Percentiles rank a stretch among this genome's conserved stretches.
These are phyloP conservation scores for Gracilaria caudata DNA, from an alignment of 23 red algal species.

Conservation along the genomic window DNA sequence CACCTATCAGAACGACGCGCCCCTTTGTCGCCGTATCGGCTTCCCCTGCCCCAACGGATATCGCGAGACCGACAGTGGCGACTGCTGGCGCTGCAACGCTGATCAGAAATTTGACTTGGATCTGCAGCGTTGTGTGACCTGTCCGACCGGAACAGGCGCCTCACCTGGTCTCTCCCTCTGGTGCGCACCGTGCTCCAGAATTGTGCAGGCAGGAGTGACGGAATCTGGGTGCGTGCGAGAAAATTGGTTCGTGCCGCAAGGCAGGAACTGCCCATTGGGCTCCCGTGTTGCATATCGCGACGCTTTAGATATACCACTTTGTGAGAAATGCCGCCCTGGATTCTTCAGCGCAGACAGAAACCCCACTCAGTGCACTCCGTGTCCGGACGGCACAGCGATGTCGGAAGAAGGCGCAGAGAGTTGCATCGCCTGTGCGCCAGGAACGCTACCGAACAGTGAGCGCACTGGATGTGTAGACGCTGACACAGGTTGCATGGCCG, in stretches of 20 bases:
- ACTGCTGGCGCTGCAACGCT: slow-evolving; percentile 1
- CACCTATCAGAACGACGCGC: slow-evolving; percentile 2
- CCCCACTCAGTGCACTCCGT: slow-evolving; percentile 1
- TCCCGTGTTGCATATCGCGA: not conserved
- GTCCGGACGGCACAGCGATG: not conserved
- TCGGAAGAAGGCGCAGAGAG: not conserved
- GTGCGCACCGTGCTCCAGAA: slow-evolving; percentile 6
- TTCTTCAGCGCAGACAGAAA: slow-evolving; percentile 3
- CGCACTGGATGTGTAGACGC: not conserved
- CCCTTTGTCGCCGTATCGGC: not conserved
- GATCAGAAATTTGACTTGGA: slow-evolving; percentile 6
- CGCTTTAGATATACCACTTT: not conserved
- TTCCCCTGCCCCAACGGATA: not conserved
- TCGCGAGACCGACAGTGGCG: not conserved
- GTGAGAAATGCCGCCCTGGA: slow-evolving; percentile 2
- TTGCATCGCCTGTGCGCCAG: not conserved
- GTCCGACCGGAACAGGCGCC: not conserved
- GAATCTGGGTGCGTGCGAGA: not conserved
- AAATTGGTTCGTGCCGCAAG: not conserved
- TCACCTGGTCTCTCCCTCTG: not conserved
- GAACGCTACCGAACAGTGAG: not conserved
- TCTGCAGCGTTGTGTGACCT: not conserved
- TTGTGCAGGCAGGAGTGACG: not conserved
- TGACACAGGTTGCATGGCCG: not conserved
- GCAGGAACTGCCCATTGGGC: not conserved